Base-by-base conservation (phyloP, 495 filamentous ascomycete genomes). In the Mycothermus thermophilus region DNA sequence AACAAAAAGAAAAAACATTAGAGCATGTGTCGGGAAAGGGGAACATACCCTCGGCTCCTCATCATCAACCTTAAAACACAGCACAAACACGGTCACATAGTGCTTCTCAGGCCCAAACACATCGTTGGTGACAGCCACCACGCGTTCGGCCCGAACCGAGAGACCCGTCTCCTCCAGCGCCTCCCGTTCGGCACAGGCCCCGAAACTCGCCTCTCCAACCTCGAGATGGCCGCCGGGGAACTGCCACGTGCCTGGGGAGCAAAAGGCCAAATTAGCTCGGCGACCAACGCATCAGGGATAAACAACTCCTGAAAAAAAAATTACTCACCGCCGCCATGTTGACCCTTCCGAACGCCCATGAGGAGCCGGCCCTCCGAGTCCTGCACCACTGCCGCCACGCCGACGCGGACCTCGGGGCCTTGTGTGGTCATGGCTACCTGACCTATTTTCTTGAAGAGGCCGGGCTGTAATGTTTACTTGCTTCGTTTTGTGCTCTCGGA, bases 151-250 rank as follows among this genome's bases (percentile, higher is more conserved):
- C 1, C 27, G 44, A 8, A 80, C 62, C 0, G 51, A 34, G 3
- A 82, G 55, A 3, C 69, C 78, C 0, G 79, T 79, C 50, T 83
- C 79, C 48, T 83, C 78, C 7, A 72, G 52, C 1, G 71, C 57
- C 47, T 82, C 79, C n/a, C 79, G 67, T 31, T 51, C 63, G 0
- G 77, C 76, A 45, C 75, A 79, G 0, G 40, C 52, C 26, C 71
- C 62, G 29, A 66, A 63, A 2, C 57, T 54, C n/a, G n/a, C n/a
- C 45, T 83, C 79, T 27, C 72, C 71, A 37, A 67, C 63, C 26
- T 83, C 77, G 14, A 82, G 68, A 33, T 83, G 78, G 3, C 79
- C 79, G 28, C 79, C 79, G 3, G 79, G 76, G 11, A 77, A 62
- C 18, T 71, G 71, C 62, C 62, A 75, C 5, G 71, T 71, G 2